These are phyloP conservation scores for Myriosclerotinia duriaeana DNA, from an alignment of 2,329 filamentous ascomycete genomes.

Conservation along the genomic window DNA sequence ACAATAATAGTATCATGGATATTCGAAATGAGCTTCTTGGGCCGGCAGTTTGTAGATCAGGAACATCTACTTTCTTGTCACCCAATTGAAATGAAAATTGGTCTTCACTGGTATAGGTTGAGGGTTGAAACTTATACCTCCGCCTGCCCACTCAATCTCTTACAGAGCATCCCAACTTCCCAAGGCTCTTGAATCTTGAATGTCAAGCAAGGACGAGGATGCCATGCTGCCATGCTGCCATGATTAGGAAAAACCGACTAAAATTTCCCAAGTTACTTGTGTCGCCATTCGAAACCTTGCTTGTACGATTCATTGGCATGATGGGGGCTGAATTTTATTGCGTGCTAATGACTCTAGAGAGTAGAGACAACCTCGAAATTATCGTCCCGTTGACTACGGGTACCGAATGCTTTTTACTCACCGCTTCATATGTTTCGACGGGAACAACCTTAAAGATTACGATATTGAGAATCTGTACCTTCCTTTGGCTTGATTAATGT, in stretches of 20 bases:
- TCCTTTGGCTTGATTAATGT: conserved; percentile 16
- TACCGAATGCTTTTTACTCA: background rate
- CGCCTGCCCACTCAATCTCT: conserved; percentile 1
- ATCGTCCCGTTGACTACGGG: conserved; percentile 12
- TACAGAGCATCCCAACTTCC: background rate
- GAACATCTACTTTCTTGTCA: background rate
- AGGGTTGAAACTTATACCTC: background rate
- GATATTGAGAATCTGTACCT: background rate
- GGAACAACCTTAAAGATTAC: background rate
- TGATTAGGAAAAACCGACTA: conserved; percentile 15
- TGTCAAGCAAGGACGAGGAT: conserved; percentile 12
- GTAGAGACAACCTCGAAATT: background rate
- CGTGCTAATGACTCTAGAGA: background rate
- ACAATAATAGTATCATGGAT: no score
- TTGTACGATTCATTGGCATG: conserved; percentile 12
- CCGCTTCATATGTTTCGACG: conserved; percentile 10
- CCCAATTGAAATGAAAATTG: background rate
- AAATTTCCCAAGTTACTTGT: conserved; percentile 2
- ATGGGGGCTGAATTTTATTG: conserved; percentile 3
- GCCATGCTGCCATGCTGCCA: background rate
- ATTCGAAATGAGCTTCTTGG: background rate
- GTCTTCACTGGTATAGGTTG: background rate
- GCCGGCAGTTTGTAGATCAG: conserved; percentile 2
- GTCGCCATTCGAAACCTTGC: conserved; percentile 19
- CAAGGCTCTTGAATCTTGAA: background rate